A percentile compares a stretch with the other conserved stretches of the same genome.
phyloP scores from a whole-genome alignment of 495 filamentous ascomycete genomes.

The Penicillium turbatum region DNA sequence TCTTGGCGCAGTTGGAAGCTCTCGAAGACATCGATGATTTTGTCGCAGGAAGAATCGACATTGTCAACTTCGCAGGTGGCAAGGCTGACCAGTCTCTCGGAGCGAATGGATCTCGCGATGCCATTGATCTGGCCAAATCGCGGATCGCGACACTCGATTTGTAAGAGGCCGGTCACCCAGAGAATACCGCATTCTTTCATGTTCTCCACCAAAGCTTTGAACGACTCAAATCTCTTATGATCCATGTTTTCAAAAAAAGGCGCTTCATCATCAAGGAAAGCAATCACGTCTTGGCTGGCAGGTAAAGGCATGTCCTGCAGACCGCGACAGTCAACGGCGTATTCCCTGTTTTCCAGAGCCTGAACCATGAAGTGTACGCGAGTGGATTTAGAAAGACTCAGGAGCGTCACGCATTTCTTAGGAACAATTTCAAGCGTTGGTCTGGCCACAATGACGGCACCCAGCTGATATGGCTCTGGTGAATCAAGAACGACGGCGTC shows the following conservation, averaged over 20 bases:
- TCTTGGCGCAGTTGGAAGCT: slow-evolving; percentile 19
- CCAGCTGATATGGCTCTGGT: slow-evolving; percentile 27
- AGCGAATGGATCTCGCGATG: slow-evolving; percentile 37
- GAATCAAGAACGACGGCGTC: slow-evolving; percentile 31
- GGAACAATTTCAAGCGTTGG: not conserved
- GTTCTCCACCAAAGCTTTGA: slow-evolving; percentile 15
- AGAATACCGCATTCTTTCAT: slow-evolving; percentile 10
- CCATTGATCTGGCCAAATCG: slow-evolving; percentile 34
- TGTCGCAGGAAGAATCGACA: slow-evolving; percentile 6
- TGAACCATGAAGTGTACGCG: not conserved
- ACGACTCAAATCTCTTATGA: slow-evolving; percentile 10
- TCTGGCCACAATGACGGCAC: slow-evolving; percentile 29
- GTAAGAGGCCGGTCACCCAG: slow-evolving; percentile 34
- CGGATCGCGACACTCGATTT: slow-evolving; percentile 37
- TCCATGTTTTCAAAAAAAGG: slow-evolving; percentile 35
- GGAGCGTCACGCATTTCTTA: not conserved
- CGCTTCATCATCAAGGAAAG: slow-evolving; percentile 26
- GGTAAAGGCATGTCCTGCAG: slow-evolving; percentile 19
- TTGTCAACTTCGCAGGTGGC: slow-evolving; percentile 40
- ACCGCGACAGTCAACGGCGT: slow-evolving; percentile 16
- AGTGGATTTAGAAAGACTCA: not conserved
- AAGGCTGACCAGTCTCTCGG: slow-evolving; percentile 37
- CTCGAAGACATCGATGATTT: slow-evolving; percentile 18
- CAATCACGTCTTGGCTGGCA: slow-evolving; percentile 31
- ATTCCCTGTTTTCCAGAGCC: slow-evolving; percentile 7